A percentile compares a stretch with the other conserved stretches of the same genome.
These are phyloP conservation scores for Coemansia sp. DNA, from an alignment of 192 early-diverging fungal genomes.

Conservation along the genomic window DNA sequence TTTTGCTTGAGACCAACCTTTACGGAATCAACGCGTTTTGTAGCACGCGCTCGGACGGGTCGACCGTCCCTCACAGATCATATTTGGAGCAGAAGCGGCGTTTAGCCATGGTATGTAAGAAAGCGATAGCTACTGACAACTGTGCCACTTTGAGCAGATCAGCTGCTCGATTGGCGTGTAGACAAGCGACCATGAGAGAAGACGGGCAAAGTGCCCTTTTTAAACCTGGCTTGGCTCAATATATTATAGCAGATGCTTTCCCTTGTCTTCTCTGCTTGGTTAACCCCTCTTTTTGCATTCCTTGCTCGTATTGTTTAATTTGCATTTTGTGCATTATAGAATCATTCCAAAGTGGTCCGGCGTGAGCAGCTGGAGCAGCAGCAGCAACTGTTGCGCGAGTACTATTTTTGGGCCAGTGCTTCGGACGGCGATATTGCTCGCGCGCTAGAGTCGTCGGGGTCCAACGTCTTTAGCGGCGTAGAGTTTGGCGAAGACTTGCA, in stretches of 20 bases:
- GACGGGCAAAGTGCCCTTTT: too few species aligned
- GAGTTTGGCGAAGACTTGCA: constrained; percentile 14
- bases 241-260: background rate
- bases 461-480: background rate
- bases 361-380: constrained; percentile 20
- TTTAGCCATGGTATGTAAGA: background rate
- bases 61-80: background rate
- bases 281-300: background rate
- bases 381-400: constrained; percentile 25
- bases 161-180: too few species aligned
- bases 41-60: constrained; percentile 1
- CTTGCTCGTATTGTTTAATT: background rate
- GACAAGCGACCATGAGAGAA: background rate
- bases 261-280: background rate
- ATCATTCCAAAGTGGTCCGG: constrained; percentile 1
- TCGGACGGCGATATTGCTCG: constrained; percentile 16
- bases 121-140: background rate
- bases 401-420: constrained; percentile 32
- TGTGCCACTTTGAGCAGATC: background rate
- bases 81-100: background rate
- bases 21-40: background rate
- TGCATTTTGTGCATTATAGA: constrained; percentile 10
- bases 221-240: background rate
- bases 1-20: background rate
- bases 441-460: constrained; percentile 5